A percentile compares a stretch with the other conserved stretches of the same genome.
Evolutionary conservation across 352 stramenopile species (phyloP).

Genomic region (Phytophthora colocasiae): DNA sequence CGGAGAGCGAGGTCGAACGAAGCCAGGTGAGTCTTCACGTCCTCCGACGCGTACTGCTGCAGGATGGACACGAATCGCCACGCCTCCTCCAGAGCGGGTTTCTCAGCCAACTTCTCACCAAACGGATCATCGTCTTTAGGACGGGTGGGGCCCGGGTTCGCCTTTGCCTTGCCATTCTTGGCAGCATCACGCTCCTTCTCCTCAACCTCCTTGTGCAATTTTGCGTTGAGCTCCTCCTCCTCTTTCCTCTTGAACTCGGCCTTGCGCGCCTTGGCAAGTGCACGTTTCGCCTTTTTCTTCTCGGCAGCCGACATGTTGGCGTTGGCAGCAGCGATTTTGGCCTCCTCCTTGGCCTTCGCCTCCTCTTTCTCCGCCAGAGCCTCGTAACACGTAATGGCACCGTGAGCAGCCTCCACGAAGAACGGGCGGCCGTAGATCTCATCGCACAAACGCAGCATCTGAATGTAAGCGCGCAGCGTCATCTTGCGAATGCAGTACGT

Average conservation of each 20-base stretch:
- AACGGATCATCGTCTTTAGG: slow-evolving; percentile 77
- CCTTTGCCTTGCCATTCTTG: slow-evolving; percentile 83
- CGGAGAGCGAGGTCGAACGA: slow-evolving; percentile 81
- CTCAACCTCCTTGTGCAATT: slow-evolving; percentile 81
- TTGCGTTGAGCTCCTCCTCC: slow-evolving; percentile 74
- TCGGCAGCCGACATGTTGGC: slow-evolving; percentile 93
- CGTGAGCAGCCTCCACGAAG: slow-evolving; percentile 89
- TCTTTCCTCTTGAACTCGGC: slow-evolving; percentile 91
- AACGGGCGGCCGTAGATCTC: slow-evolving; percentile 90
- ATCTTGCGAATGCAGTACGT: slow-evolving; percentile 99
- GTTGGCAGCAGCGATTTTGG: slow-evolving; percentile 45
- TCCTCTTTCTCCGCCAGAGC: slow-evolving; percentile 79
- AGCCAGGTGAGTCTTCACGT: slow-evolving; percentile 73
- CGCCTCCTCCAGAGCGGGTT: slow-evolving; percentile 74
- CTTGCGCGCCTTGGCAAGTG: slow-evolving; percentile 89
- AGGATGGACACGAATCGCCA: slow-evolving; percentile 83
- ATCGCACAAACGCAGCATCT: slow-evolving; percentile 95
- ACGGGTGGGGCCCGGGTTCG: slow-evolving; percentile 46
- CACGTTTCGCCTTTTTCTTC: slow-evolving; percentile 93
- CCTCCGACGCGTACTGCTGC: slow-evolving; percentile 62
- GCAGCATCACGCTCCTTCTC: slow-evolving; percentile 70
- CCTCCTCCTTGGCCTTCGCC: slow-evolving; percentile 41
- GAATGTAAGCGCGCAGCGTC: slow-evolving; percentile 96
- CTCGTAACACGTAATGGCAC: slow-evolving; percentile 92
- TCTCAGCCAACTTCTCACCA: slow-evolving; percentile 73